These are phyloP conservation scores for Fraxinus nigra DNA, from an alignment of 305 asterid species.

Conservation along the genomic window DNA sequence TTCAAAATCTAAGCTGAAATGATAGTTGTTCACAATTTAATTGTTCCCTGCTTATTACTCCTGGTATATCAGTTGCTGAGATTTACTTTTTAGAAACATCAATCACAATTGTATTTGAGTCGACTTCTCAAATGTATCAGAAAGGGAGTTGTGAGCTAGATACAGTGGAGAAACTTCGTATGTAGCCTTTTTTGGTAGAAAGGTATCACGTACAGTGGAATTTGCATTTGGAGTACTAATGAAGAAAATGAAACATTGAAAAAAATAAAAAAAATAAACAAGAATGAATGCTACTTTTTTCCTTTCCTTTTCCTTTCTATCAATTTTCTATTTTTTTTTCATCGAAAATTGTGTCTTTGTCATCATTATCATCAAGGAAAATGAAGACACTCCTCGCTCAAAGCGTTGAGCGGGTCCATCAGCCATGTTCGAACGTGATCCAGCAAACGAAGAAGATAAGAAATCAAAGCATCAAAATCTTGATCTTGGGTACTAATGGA, in stretches of 20 bases:
- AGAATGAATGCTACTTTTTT: not conserved
- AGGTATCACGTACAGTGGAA: not conserved
- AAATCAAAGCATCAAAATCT: not conserved
- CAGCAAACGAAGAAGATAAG: not conserved
- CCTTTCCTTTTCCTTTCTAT: not conserved
- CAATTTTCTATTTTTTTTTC: not conserved
- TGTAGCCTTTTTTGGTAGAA: not conserved
- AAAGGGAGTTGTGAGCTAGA: not conserved
- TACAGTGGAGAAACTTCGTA: not conserved
- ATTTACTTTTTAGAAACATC: not conserved
- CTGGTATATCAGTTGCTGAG: not conserved
- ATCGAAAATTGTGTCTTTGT: not conserved
- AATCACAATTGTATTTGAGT: not conserved
- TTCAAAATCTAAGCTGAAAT: conserved; percentile 3
- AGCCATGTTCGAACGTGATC: conserved; percentile 16
- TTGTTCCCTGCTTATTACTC: not conserved
- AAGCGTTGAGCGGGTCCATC: conserved; percentile 4
- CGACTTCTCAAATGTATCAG: not conserved
- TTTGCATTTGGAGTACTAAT: not conserved
- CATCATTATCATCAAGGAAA: not conserved
- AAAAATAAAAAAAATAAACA: not conserved
- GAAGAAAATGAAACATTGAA: not conserved
- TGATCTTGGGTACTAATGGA: not conserved
- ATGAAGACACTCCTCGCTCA: not conserved
- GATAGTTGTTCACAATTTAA: not conserved